Evolutionary conservation across 306 rosid genomes (phyloP).

Genomic region (Carpinus fangiana): DNA sequence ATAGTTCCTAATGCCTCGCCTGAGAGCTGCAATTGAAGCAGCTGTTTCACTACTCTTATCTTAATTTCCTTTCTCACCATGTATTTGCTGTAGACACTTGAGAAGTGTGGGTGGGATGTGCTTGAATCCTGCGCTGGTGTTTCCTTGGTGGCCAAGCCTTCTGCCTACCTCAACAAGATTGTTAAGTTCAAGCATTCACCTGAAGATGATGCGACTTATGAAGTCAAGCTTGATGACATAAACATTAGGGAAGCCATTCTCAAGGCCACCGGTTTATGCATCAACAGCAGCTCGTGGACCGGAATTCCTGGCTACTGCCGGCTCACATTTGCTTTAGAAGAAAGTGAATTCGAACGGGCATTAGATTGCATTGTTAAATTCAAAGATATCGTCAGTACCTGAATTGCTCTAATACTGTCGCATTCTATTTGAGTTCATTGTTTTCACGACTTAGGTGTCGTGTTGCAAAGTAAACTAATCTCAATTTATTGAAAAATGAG

Average conservation of each 20-base stretch:
- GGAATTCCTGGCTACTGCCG: slow-evolving; percentile 96
- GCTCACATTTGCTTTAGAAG: slow-evolving; percentile 80
- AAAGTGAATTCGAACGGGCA: slow-evolving; percentile 70
- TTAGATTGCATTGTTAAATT: slow-evolving; percentile 73
- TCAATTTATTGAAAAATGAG: background rate
- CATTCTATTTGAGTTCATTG: background rate
- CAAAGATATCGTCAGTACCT: slow-evolving; percentile 38
- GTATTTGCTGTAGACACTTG: slow-evolving; percentile 50
- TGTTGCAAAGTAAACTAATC: background rate
- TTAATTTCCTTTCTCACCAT: slow-evolving; percentile 6
- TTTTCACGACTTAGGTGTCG: background rate
- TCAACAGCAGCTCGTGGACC: slow-evolving; percentile 91
- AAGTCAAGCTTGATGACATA: slow-evolving; percentile 59
- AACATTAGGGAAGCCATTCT: slow-evolving; percentile 70
- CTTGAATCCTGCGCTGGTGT: slow-evolving; percentile 72
- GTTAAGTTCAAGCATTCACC: slow-evolving; percentile 40
- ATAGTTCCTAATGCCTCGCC: background rate
- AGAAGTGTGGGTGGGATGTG: slow-evolving; percentile 87
- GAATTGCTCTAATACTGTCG: slow-evolving; percentile 5
- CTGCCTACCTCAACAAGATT: slow-evolving; percentile 67
- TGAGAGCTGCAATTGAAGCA: background rate
- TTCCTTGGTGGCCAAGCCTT: slow-evolving; percentile 89
- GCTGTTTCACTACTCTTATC: background rate
- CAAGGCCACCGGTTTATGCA: slow-evolving; percentile 82
- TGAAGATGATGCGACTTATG: slow-evolving; percentile 32